Evolutionary conservation across 2,329 filamentous ascomycete genomes (phyloP), one percentile per base, ranked within the genome.

Genomic region (Neoarthrinium moseri): DNA sequence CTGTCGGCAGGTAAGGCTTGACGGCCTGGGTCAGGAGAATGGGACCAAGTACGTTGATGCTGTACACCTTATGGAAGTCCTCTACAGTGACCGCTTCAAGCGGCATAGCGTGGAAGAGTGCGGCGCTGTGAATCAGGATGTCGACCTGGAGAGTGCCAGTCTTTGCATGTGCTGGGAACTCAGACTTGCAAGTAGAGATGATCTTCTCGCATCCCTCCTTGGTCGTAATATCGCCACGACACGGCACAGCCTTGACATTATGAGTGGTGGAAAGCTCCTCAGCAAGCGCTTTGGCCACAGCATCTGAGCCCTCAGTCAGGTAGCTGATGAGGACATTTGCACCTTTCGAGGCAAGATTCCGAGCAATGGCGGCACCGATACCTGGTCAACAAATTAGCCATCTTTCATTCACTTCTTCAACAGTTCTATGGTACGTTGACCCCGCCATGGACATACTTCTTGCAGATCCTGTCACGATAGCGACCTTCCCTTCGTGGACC

Each of bases 191-290:
- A 61, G 84, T 79, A 51, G 79, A 68, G 23, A 73, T 64, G 48
- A 87, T 59, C 45, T 74, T 68, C 5, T 72, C 69, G 3, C 77
- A 79, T 6, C 77, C 77, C 18, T 72, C 73, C 36, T 78, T 71
- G 13, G 75, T 73, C 52, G 74, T 73, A 57, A 87, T 77, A 63
- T 86, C 82, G 26, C 83, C 83, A 61, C 84, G 81, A 7, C 86
- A 76, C 13, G 72, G 61, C 23, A 79, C 62, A 37, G 79, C 79
- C 48, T 70, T 70, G 53, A 79, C 63, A 20, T 65, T 65, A 64
- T 81, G 68, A 18, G 65, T 60, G 35, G 67, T 55, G n/a, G 69
- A 52, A 6, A 83, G 70, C 38, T 75, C 62, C n/a, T 62, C 56
- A 53, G 73, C 73, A 15, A 84, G 70, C 29, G 70, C 60, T 48